A percentile compares a stretch with the other conserved stretches of the same genome.
These are phyloP conservation scores for Glutinoglossum americanum DNA, from an alignment of 495 filamentous ascomycete genomes.

Conservation along the genomic window DNA sequence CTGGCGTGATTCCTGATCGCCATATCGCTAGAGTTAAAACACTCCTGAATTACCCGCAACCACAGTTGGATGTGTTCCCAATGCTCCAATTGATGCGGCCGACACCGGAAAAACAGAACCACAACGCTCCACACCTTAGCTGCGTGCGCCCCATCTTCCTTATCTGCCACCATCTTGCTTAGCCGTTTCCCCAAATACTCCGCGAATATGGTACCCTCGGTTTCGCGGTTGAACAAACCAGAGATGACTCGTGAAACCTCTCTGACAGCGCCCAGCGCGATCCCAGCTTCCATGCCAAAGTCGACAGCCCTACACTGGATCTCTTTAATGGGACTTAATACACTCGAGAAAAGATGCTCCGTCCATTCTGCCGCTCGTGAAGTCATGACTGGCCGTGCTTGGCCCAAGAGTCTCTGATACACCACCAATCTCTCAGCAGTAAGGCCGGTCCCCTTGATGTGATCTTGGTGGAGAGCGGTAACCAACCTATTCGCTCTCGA, in stretches of 20 bases:
- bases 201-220: constrained; percentile 34
- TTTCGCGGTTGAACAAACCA: constrained; percentile 21
- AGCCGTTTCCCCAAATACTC: constrained; percentile 46
- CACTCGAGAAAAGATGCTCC: constrained; percentile 53
- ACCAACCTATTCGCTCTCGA: constrained; percentile 46
- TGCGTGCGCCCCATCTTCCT: constrained; percentile 41
- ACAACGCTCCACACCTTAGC: constrained; percentile 77
- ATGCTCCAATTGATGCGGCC: constrained; percentile 34
- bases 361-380: constrained; percentile 45
- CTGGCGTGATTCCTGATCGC: constrained; percentile 56
- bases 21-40: constrained; percentile 62
- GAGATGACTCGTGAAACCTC: constrained; percentile 38
- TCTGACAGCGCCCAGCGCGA: constrained; percentile 39
- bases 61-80: constrained; percentile 57
- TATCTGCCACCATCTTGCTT: constrained; percentile 40
- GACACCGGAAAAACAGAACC: constrained; percentile 48
- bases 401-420: constrained; percentile 51
- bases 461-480: constrained; percentile 36
- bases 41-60: constrained; percentile 54
- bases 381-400: constrained; percentile 44
- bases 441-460: constrained; percentile 56
- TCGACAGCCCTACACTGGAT: constrained; percentile 50
- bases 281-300: constrained; percentile 44
- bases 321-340: constrained; percentile 59
- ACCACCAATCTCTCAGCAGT: constrained; percentile 48